Evolutionary conservation across 73 alveolate genomes (phyloP).

Genomic region (Tetrahymena thermophila): DNA sequence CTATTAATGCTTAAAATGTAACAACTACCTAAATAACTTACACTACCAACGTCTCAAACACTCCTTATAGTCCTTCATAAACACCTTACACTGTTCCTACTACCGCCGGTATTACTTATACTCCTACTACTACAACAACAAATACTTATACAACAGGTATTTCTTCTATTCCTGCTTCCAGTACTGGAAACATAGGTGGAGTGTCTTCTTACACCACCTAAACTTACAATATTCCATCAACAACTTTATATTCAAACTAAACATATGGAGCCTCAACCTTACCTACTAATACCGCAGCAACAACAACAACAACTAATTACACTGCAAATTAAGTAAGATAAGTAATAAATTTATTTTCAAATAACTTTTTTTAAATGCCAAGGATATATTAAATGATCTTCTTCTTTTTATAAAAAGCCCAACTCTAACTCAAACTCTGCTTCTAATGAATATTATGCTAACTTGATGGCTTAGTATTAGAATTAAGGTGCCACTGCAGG

Average conservation of each 20-base stretch:
- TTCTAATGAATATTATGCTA: background rate
- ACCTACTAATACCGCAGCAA: background rate
- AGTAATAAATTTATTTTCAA: background rate
- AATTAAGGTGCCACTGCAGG: background rate
- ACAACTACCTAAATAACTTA: background rate
- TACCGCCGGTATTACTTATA: background rate
- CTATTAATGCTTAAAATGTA: background rate
- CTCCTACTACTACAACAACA: background rate
- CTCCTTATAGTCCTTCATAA: background rate
- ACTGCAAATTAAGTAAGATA: background rate
- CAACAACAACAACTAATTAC: background rate
- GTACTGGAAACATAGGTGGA: background rate
- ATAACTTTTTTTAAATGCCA: background rate
- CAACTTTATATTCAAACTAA: background rate
- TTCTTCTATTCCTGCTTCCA: background rate
- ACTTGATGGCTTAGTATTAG: background rate
- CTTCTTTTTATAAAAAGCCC: background rate
- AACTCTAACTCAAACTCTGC: background rate
- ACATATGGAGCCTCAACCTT: background rate
- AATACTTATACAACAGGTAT: background rate
- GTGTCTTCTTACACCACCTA: background rate
- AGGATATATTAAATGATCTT: background rate
- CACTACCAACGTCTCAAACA: background rate
- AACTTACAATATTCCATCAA: background rate
- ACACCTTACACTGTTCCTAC: background rate